Conservation (phyloP, 2,329 filamentous ascomycete genomes). For the Davidsoniella eucalypti region DNA sequence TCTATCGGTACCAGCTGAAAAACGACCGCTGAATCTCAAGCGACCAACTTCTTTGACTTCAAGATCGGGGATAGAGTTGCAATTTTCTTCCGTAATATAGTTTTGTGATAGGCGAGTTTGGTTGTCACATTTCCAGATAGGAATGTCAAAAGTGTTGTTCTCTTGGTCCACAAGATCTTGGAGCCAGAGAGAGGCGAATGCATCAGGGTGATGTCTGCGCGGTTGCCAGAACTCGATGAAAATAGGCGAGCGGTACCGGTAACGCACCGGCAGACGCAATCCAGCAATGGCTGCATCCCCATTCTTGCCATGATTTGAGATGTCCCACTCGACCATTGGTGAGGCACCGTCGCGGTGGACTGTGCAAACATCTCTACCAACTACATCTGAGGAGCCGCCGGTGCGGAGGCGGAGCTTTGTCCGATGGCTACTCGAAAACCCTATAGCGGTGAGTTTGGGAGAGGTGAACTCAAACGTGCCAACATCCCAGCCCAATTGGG, state of each 20-base stretch:
- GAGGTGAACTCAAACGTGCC: constrained; percentile 83
- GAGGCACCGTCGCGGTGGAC: constrained; percentile 8
- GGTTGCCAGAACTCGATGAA: constrained; percentile 70
- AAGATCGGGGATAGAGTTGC: constrained; percentile 51
- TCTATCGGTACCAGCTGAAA: constrained; percentile 80
- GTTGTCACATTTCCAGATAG: constrained; percentile 73
- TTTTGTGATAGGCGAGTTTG: constrained; percentile 70
- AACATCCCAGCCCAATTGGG: constrained; percentile 84
- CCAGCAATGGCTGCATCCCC: constrained; percentile 16
- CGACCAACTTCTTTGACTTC: constrained; percentile 67
- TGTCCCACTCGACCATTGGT: constrained; percentile 27
- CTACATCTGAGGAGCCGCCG: constrained; percentile 61
- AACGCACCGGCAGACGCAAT: constrained; percentile 72
- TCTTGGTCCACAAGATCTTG: constrained; percentile 71
- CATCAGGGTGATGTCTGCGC: constrained; percentile 52
- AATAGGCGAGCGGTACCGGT: constrained; percentile 76
- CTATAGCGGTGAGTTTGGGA: constrained; percentile 47
- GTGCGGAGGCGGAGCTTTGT: constrained; percentile 68
- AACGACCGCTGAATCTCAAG: constrained; percentile 61
- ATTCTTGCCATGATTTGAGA: constrained; percentile 26
- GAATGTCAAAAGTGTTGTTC: constrained; percentile 63
- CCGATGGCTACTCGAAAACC: constrained; percentile 46
- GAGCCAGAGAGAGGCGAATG: constrained; percentile 73
- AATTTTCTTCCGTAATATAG: constrained; percentile 72
- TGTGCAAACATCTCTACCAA: constrained; percentile 2